Conservation (phyloP, 2,329 filamentous ascomycete genomes). For the Mycosphaerelloides madeirae region DNA sequence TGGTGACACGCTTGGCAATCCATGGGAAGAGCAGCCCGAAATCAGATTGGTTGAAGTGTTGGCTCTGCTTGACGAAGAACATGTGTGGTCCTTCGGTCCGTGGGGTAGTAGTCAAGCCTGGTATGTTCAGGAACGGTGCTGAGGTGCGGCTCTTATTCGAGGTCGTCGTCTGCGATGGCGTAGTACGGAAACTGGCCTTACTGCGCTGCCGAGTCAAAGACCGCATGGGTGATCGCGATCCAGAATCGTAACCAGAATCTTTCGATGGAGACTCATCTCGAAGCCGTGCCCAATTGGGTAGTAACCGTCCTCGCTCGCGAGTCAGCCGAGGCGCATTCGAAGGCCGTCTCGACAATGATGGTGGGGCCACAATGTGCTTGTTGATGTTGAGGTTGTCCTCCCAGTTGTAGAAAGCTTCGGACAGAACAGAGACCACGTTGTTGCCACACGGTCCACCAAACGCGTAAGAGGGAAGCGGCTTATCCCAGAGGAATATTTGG, state of each 20-base stretch:
- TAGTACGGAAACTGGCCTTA: constrained; percentile 19
- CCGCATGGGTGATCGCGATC: constrained; percentile 15
- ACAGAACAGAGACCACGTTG: constrained; percentile 66
- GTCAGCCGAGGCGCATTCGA: constrained; percentile 25
- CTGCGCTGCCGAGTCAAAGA: constrained; percentile 22
- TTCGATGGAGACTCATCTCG: constrained; percentile 27
- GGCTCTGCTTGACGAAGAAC: constrained; percentile 69
- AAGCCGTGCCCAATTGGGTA: constrained; percentile 28
- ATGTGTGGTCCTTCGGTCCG: constrained; percentile 52
- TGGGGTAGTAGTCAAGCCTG: constrained; percentile 3
- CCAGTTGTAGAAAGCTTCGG: constrained; percentile 76
- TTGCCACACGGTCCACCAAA: constrained; percentile 48
- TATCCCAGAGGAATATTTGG: constrained; percentile 61
- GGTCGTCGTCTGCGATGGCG: constrained; percentile 17
- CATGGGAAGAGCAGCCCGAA: constrained; percentile 79
- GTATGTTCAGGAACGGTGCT: neutral
- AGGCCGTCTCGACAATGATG: constrained; percentile 24
- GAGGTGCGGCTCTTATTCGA: constrained; percentile 5
- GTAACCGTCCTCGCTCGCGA: constrained; percentile 23
- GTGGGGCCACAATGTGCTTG: constrained; percentile 54
- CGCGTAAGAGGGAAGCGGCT: constrained; percentile 67
- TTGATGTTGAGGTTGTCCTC: constrained; percentile 64
- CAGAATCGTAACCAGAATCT: constrained; percentile 32
- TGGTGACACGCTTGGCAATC: constrained; percentile 48
- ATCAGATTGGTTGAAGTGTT: constrained; percentile 77